These are phyloP conservation scores for Pholiota molesta DNA, from an alignment of 768 basidiomycete species.

Conservation along the genomic window DNA sequence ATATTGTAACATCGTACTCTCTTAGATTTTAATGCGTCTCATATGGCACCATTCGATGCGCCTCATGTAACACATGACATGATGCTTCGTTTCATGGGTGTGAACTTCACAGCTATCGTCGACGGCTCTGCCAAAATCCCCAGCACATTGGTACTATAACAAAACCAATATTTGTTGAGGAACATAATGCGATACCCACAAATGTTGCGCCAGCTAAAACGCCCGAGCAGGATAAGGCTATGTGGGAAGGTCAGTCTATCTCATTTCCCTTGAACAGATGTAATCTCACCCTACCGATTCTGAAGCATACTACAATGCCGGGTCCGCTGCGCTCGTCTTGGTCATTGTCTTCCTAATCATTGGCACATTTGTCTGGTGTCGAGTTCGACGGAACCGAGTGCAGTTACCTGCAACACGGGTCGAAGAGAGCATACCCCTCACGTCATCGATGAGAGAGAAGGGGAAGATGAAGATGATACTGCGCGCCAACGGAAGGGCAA, in stretches of 20 bases:
- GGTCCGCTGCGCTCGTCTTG: conserved; percentile 84
- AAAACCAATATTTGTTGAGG: conserved; percentile 67
- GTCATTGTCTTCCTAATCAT: conserved; percentile 69
- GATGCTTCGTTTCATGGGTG: conserved; percentile 96
- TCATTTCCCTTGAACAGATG: neutral
- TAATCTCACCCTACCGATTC: conserved; percentile 7
- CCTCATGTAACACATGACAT: conserved; percentile 93
- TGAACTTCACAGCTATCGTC: conserved; percentile 81
- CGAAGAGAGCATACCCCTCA: conserved; percentile 78
- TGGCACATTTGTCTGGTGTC: conserved; percentile 81
- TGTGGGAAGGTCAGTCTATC: conserved; percentile 79
- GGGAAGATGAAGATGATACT: conserved; percentile 39
- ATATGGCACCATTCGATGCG: conserved; percentile 92
- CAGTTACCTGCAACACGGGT: conserved; percentile 39
- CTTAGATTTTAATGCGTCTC: conserved; percentile 89
- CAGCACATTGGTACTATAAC: conserved; percentile 73
- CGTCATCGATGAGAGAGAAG: conserved; percentile 38
- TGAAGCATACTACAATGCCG: conserved; percentile 92
- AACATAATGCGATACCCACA: conserved; percentile 38
- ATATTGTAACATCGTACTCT: neutral
- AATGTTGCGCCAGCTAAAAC: conserved; percentile 54
- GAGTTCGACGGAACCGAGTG: conserved; percentile 52
- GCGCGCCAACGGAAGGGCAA: conserved; percentile 49
- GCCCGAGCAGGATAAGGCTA: conserved; percentile 78
- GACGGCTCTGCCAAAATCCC: conserved; percentile 83